Evolutionary conservation across 306 rosid species (phyloP).

Genomic region (Vachellia pachyceras): DNA sequence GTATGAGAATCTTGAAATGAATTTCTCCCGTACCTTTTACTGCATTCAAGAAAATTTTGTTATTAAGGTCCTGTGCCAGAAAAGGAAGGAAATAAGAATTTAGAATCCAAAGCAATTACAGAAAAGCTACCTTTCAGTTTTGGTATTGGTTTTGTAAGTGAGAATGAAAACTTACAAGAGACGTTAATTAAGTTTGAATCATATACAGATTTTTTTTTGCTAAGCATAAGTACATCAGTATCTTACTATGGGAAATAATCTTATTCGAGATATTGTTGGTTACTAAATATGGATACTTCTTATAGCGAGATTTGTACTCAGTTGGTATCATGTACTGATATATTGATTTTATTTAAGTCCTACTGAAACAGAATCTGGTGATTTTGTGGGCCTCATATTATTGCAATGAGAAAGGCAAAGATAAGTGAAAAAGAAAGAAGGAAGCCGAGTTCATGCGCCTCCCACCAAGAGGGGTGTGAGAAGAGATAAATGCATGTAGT

Average conservation of each 20-base stretch:
- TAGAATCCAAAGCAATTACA: neutral
- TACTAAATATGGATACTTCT: too few species aligned
- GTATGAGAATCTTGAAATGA: slow-evolving; percentile 8
- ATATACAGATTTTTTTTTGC: too few species aligned
- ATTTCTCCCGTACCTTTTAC: slow-evolving; percentile 63
- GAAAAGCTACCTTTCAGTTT: neutral
- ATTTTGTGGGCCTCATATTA: neutral
- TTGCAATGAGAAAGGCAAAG: too few species aligned
- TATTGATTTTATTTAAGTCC: slow-evolving; percentile 24
- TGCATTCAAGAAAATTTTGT: slow-evolving; percentile 71
- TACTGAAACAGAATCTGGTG: neutral
- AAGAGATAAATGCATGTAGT: too few species aligned
- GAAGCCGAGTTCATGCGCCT: too few species aligned
- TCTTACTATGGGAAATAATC: too few species aligned
- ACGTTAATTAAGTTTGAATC: slow-evolving; percentile 9
- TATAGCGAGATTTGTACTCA: too few species aligned
- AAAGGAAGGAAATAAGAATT: slow-evolving; percentile 12
- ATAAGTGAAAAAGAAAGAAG: too few species aligned
- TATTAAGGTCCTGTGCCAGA: slow-evolving; percentile 76
- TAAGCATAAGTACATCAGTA: too few species aligned
- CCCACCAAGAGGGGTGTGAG: too few species aligned
- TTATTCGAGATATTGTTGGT: too few species aligned
- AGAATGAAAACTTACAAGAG: slow-evolving; percentile 9
- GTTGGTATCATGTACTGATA: too few species aligned
- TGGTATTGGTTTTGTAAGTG: slow-evolving; percentile 18